Base-by-base conservation (phyloP, 805 yeast species). In the Kregervanrija fluxuum region DNA sequence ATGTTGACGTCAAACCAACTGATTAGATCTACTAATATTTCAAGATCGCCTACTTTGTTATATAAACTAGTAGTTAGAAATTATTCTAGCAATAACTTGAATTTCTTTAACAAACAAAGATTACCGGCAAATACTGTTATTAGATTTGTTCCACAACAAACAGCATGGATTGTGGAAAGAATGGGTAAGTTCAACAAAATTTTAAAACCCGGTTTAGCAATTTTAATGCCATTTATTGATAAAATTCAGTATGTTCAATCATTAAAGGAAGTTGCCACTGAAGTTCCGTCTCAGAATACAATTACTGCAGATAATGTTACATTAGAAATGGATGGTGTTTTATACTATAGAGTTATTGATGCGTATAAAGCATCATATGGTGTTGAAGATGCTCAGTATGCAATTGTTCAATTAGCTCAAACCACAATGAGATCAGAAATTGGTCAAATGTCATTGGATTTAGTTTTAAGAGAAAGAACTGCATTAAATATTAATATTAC, bases 381-480 rank as follows among this genome's bases (percentile, higher is more conserved):
- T 11, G 95, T 86, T 14, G 95, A 87, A 58, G 90, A 86, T 56
- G 87, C 89, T 40, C 86, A 82, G 57, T 87, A 83, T 60, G 95
- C 95, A 34, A 79, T 87, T 44, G 71, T 84, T 35, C 95, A 87
- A 64, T 73, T 87, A 52, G 95, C 95, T 0, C 95, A 86, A 62
- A 87, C 95, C 10, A 85, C 95, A 11, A 86, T 86, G 95, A 72
- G 95, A 56, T 80, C 88, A 1, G 95, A 86, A 62, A 86, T 86
- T 57, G 95, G 95, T 41, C 86, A 85, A 51, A 68, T 86, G 69
- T 73, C 89, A 3, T 72, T 86, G 54, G 95, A 87, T 60, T 78
- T 81, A 39, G 95, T 85, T 13, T 70, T 86, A 53, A 73, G 79
- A 48, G 95, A 86, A 62, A 74, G 95, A 62, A 90, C 83, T 59